Base-by-base conservation (phyloP, 306 rosid genomes). In the Dalbergia oliveri region DNA sequence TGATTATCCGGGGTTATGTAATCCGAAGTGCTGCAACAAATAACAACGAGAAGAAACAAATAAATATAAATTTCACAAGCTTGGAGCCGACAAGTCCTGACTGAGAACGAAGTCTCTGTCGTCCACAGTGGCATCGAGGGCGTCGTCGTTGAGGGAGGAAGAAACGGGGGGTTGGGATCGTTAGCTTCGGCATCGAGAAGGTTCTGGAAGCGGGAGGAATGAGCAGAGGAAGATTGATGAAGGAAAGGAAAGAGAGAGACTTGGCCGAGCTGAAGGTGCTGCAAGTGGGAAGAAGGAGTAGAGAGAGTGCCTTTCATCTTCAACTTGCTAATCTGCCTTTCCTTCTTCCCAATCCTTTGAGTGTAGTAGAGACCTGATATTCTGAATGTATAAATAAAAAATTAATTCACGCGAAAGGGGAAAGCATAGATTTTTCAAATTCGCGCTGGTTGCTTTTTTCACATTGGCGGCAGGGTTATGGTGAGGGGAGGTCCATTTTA, bases 1-100 rank as follows among this genome's bases (percentile, higher is more conserved):
- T 93, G 96, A 87, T 95, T 91, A 66, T 95, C 97, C 6, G 99
- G 99, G 0, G 99, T 95, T 47, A 95, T 85, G 69, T 95, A 95
- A 79, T 95, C 99, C 0, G 99, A 98, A 21, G 99, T 93, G 63
- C 99, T 95, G 82, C 80, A 56, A 37, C 43, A 21, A 4, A n/a
- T 0, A 68, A 68, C 0, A 23, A 53, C 18, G 2, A 2, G 3
- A 43, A 57, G 1, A n/a, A n/a, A n/a, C n/a, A 37, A 37, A 37
- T 37, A 37, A 37, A 37, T 37, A 37, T 26, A 60, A 10, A 56
- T 39, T 45, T 23, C 4, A 71, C 4, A 53, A 59, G 9, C 5
- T 13, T 31, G 5, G 8, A 54, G n/a, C 11, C 39, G 21, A 95
- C 86, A 95, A 93, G 43, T 95, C 98, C 83, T 95, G 99, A 77